Conservation (phyloP, 352 stramenopile genomes). For the Pythium volutum region DNA sequence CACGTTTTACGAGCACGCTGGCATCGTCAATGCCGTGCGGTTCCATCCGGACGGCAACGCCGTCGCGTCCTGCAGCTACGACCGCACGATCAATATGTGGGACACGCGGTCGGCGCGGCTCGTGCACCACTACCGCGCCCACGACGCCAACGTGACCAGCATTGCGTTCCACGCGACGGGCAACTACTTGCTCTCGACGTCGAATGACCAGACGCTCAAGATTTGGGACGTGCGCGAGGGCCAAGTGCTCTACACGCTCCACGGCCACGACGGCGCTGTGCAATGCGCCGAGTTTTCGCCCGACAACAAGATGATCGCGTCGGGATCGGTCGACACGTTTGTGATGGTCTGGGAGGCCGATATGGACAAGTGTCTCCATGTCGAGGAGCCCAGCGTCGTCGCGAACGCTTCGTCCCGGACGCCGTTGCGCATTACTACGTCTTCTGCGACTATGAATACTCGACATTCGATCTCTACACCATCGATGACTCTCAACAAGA, state of each 20-base stretch:
- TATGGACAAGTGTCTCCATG: constrained; percentile 69
- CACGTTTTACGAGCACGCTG: constrained; percentile 88
- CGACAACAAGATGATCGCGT: constrained; percentile 65
- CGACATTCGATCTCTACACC: not conserved
- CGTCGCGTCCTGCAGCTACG: constrained; percentile 63
- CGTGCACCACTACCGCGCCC: constrained; percentile 91
- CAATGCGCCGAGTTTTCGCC: constrained; percentile 68
- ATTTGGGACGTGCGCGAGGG: constrained; percentile 93
- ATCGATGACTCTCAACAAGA: not conserved
- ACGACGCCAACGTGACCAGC: constrained; percentile 73
- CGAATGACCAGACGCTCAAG: constrained; percentile 86
- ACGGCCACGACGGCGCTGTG: constrained; percentile 79
- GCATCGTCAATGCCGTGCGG: constrained; percentile 72
- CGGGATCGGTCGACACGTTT: constrained; percentile 68
- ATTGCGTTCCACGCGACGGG: constrained; percentile 90
- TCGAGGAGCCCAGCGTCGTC: constrained; percentile 32
- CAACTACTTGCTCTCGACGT: constrained; percentile 90
- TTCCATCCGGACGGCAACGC: constrained; percentile 87
- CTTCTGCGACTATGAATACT: not conserved
- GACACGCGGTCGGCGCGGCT: constrained; percentile 78
- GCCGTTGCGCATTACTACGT: not conserved
- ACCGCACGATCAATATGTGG: constrained; percentile 81
- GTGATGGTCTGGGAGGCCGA: constrained; percentile 88
- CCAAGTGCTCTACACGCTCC: constrained; percentile 91
- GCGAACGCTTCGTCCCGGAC: not conserved